Conservation (phyloP, 371 early-diverging fungal genomes). For the Syncephalastrum contaminatum region DNA sequence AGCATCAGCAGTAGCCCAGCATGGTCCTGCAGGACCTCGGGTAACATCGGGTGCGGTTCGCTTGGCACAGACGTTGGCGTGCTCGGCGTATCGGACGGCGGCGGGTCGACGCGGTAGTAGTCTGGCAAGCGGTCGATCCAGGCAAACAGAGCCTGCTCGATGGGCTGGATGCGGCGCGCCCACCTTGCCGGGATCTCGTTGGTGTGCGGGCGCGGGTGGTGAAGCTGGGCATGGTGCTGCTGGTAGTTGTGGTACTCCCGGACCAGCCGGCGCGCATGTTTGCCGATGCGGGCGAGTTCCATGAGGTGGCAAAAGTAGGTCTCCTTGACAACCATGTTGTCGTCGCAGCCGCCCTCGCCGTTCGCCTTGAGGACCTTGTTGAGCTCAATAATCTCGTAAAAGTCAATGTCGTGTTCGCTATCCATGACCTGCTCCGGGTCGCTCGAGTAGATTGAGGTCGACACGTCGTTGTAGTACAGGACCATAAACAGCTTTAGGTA, state of each 20-base stretch:
- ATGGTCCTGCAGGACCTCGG: slow-evolving; percentile 24
- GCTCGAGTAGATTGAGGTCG: slow-evolving; percentile 27
- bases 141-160: slow-evolving; percentile 34
- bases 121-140: slow-evolving; percentile 42
- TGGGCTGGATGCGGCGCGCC: slow-evolving; percentile 26
- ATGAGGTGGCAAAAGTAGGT: slow-evolving; percentile 36
- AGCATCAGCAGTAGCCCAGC: slow-evolving; percentile 39
- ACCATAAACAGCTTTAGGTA: slow-evolving; percentile 37
- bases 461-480: slow-evolving; percentile 40
- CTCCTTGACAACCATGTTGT: slow-evolving; percentile 41
- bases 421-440: slow-evolving; percentile 33
- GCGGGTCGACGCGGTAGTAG: slow-evolving; percentile 34
- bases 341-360: slow-evolving; percentile 24
- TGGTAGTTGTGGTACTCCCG: slow-evolving; percentile 31
- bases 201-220: not conserved
- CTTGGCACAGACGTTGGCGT: not conserved
- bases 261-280: slow-evolving; percentile 24
- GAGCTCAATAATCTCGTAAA: slow-evolving; percentile 33
- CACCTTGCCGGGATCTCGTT: slow-evolving; percentile 29
- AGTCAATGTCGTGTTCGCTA: slow-evolving; percentile 31
- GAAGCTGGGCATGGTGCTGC: slow-evolving; percentile 14
- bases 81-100: slow-evolving; percentile 8
- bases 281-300: slow-evolving; percentile 36
- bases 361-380: slow-evolving; percentile 20
- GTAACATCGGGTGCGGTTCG: slow-evolving; percentile 21